These are phyloP conservation scores for Coemansia sp. DNA, from an alignment of 192 early-diverging fungal genomes.

Conservation along the genomic window DNA sequence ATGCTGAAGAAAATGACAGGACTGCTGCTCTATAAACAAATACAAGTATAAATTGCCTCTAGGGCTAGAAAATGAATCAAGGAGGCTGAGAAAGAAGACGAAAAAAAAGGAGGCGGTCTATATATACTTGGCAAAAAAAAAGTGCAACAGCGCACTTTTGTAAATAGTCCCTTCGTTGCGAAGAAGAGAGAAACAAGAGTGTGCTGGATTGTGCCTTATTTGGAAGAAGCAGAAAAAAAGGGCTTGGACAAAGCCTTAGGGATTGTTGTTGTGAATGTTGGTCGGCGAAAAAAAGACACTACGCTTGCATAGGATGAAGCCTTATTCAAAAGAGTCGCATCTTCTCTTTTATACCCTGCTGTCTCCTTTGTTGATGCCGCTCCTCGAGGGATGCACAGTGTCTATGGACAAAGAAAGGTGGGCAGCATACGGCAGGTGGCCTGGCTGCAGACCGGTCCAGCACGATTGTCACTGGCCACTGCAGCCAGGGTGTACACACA, in stretches of 20 bases:
- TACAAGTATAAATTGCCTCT: background rate
- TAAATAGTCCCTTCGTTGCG: background rate
- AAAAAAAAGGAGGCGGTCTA: background rate
- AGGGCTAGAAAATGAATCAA: background rate
- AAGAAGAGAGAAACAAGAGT: background rate
- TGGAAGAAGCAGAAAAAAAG: background rate
- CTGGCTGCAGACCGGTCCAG: background rate
- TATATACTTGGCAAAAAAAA: background rate
- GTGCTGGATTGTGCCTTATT: background rate
- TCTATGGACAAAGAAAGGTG: background rate
- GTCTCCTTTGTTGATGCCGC: background rate
- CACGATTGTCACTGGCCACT: background rate
- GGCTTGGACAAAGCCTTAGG: conserved; percentile 3
- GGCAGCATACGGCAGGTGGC: background rate
- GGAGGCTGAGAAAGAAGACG: background rate
- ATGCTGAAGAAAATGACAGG: background rate
- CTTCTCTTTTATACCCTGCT: background rate
- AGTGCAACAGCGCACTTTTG: background rate
- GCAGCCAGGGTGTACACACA: background rate
- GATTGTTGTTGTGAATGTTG: conserved; percentile 9
- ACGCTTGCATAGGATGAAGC: background rate
- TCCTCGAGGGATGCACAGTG: background rate
- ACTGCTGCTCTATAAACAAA: background rate
- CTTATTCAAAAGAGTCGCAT: background rate
- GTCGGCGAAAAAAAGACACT: background rate